These are phyloP conservation scores for Tranzscheliella williamsii DNA, from an alignment of 1,284 basidiomycete species.

Conservation along the genomic window DNA sequence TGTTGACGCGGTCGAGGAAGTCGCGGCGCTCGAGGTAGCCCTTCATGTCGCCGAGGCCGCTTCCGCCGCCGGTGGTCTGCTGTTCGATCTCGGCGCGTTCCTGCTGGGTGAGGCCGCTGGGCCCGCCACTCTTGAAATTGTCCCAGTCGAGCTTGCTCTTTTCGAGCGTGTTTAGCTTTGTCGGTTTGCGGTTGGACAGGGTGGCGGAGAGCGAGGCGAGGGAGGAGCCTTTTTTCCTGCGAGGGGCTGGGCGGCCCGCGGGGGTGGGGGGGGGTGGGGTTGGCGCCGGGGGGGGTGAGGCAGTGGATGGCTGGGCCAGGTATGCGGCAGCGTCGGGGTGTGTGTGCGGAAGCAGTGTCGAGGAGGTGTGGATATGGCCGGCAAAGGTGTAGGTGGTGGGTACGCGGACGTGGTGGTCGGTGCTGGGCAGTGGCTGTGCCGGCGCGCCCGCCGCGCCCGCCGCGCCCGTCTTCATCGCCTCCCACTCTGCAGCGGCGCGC, in stretches of 20 bases:
- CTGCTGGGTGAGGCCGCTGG: conserved; percentile 19
- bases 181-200: conserved; percentile 10
- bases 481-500: conserved; percentile 15
- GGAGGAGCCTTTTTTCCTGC: conserved; percentile 36
- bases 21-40: conserved; percentile 55
- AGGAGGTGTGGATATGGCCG: conserved; percentile 23
- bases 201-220: conserved; percentile 39
- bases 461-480: conserved; percentile 10
- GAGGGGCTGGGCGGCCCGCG: conserved; percentile 4
- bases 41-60: conserved; percentile 54
- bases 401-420: conserved; percentile 32
- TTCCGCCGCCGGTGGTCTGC: conserved; percentile 55
- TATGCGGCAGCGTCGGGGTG: conserved; percentile 45
- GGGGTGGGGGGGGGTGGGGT: conserved; percentile 1
- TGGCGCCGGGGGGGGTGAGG: neutral
- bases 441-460: neutral
- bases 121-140: conserved; percentile 11
- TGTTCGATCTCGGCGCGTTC: conserved; percentile 56
- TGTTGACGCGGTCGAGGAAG: conserved; percentile 55
- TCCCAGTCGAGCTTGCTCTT: conserved; percentile 59
- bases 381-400: conserved; percentile 42
- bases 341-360: conserved; percentile 26
- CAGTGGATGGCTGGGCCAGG: conserved; percentile 12
- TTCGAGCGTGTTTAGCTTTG: conserved; percentile 59
- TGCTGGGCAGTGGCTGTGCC: neutral